Evolutionary conservation across 2,329 filamentous ascomycete species (phyloP).

Genomic region (Colletotrichum sublineola): DNA sequence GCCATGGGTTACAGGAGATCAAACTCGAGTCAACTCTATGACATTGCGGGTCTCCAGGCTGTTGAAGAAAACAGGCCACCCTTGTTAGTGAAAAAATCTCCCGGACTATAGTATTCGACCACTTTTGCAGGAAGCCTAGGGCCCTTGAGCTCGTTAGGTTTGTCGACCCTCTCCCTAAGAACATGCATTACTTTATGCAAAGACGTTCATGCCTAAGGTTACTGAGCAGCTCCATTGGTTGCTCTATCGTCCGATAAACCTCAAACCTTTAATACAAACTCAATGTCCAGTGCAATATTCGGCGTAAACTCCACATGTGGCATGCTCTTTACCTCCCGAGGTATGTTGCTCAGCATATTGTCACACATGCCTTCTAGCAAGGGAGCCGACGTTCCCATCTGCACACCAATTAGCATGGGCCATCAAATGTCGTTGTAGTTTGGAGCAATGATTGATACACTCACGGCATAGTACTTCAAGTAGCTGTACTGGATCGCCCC

Average conservation of each 20-base stretch:
- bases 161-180: no score
- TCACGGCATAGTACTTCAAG: conserved; percentile 37
- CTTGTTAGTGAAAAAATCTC: no score
- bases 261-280: no score
- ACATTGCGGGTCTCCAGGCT: no score
- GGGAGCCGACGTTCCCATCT: conserved; percentile 30
- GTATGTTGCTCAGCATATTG: background rate
- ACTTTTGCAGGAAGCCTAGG: background rate
- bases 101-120: background rate
- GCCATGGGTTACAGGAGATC: no score
- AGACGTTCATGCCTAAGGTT: no score
- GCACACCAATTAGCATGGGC: background rate
- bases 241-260: no score
- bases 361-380: conserved; percentile 23
- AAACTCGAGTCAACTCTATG: no score
- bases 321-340: conserved; percentile 5
- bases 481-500: no score
- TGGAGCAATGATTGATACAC: background rate
- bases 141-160: background rate
- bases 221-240: no score
- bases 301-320: conserved; percentile 28
- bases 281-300: background rate
- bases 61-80: no score
- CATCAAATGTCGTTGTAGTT: background rate
- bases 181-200: no score